Evolutionary conservation across 768 basidiomycete species (phyloP), one percentile per base, ranked within the genome.

Genomic region (Favolaschia claudopus): DNA sequence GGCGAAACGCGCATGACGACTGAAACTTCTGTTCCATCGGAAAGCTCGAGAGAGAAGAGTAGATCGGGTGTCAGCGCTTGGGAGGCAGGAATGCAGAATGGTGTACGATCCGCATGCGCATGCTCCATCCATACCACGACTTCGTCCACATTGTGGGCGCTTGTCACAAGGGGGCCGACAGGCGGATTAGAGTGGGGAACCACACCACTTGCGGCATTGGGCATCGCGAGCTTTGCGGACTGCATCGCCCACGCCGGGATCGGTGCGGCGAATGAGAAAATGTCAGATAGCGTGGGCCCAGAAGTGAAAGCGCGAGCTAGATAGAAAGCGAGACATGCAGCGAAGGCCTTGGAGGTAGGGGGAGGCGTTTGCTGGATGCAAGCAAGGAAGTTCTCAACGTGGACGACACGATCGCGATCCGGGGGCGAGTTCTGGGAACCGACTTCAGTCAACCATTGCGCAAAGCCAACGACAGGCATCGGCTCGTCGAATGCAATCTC

Each of bases 51-150:
- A 1, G 78, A 69, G 31, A 82, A 80, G 10, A 82, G 40, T 4
- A 79, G 62, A 60, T 81, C 79, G 0, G 80, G 81, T 1, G 79
- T 78, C 79, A 81, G n/a, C n/a, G n/a, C 79, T 1, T 67, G 65
- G 2, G 40, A 58, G 33, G 76, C 73, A 1, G 81, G 80, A 58
- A 81, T 78, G 51, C 79, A 80, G 27, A 81, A 68, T 1, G 79
- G 72, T 3, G 73, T 63, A 28, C 71, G 66, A 2, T 53, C 65
- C 1, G 53, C n/a, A n/a, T n/a, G n/a, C n/a, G n/a, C 43, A 45
- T 78, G 76, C 4, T 62, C 58, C 12, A 81, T 64, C 79, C 80
- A 82, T 1, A 64, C 55, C 1, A 71, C 54, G 2, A 76, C 75
- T 45, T 70, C 68, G 36, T 72, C 71, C 0, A 74, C 67, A 0